phyloP scores from a whole-genome alignment of 345 rosid species.

The Populus simonii region DNA sequence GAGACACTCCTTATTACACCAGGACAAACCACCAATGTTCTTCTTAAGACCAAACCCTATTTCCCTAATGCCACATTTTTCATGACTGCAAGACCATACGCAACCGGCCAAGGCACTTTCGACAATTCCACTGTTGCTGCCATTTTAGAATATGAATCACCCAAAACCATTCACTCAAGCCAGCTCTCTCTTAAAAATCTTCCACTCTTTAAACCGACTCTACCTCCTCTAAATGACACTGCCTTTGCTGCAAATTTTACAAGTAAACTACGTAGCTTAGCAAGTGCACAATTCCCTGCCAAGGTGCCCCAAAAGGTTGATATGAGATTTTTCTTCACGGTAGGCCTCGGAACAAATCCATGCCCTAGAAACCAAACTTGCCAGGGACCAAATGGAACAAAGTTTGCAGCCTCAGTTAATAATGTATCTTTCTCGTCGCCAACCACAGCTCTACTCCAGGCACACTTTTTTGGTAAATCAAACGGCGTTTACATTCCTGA shows the following conservation, averaged over 20 bases:
- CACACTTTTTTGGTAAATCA: conserved; percentile 19
- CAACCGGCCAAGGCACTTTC: conserved; percentile 23
- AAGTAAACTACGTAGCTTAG: conserved; percentile 19
- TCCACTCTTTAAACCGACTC: conserved; percentile 8
- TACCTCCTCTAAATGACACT: conserved; percentile 26
- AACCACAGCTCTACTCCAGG: conserved; percentile 20
- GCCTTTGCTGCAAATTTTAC: conserved; percentile 13
- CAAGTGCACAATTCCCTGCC: conserved; percentile 18
- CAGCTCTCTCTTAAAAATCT: neutral
- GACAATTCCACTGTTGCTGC: conserved; percentile 28
- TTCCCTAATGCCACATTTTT: conserved; percentile 21
- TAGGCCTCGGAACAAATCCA: conserved; percentile 20
- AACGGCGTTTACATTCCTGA: conserved; percentile 14
- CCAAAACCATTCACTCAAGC: neutral
- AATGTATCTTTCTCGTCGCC: conserved; percentile 29
- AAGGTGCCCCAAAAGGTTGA: conserved; percentile 23
- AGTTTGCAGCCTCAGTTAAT: conserved; percentile 23
- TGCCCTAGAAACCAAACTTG: conserved; percentile 29
- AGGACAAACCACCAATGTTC: conserved; percentile 26
- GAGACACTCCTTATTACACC: conserved; percentile 14
- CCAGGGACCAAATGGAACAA: conserved; percentile 22
- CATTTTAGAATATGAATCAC: conserved; percentile 19
- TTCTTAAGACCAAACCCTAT: conserved; percentile 23
- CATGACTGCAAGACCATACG: conserved; percentile 26
- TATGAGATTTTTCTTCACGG: conserved; percentile 21